These are phyloP conservation scores for Picochlorum sp. DNA, from an alignment of 139 green algal genomes.

Conservation along the genomic window DNA sequence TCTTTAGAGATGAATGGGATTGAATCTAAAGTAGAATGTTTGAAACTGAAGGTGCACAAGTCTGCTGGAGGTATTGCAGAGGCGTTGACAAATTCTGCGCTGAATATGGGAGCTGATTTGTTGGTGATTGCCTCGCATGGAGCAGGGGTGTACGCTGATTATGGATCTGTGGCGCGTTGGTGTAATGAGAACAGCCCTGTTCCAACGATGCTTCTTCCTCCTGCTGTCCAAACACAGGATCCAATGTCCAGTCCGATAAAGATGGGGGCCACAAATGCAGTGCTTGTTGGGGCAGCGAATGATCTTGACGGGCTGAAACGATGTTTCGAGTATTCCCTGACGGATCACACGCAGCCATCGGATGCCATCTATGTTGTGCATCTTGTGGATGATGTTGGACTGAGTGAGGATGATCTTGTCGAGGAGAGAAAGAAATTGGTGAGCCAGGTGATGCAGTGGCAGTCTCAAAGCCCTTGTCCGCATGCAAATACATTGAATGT, in stretches of 20 bases:
- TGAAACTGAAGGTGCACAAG: constrained; percentile 19
- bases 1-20: constrained; percentile 20
- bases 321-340: constrained; percentile 24
- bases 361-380: constrained; percentile 17
- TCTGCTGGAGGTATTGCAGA: constrained; percentile 29
- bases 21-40: constrained; percentile 11
- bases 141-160: constrained; percentile 31
- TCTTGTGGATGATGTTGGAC: constrained; percentile 1
- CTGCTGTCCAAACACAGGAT: background rate
- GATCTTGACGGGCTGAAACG: constrained; percentile 13
- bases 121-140: constrained; percentile 30
- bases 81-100: constrained; percentile 9
- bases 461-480: constrained; percentile 3
- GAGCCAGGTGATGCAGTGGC: constrained; percentile 12
- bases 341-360: constrained; percentile 6
- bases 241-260: too few species aligned
- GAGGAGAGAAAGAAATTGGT: constrained; percentile 19
- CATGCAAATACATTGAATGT: constrained; percentile 17
- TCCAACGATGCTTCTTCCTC: constrained; percentile 27
- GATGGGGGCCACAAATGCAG: background rate
- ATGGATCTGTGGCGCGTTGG: constrained; percentile 29
- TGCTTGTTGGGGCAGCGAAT: constrained; percentile 18
- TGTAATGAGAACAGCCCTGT: constrained; percentile 23
- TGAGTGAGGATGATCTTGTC: constrained; percentile 12
- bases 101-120: constrained; percentile 17